Evolutionary conservation across 2,329 filamentous ascomycete genomes (phyloP).

Genomic region (Aspergillus sp.): DNA sequence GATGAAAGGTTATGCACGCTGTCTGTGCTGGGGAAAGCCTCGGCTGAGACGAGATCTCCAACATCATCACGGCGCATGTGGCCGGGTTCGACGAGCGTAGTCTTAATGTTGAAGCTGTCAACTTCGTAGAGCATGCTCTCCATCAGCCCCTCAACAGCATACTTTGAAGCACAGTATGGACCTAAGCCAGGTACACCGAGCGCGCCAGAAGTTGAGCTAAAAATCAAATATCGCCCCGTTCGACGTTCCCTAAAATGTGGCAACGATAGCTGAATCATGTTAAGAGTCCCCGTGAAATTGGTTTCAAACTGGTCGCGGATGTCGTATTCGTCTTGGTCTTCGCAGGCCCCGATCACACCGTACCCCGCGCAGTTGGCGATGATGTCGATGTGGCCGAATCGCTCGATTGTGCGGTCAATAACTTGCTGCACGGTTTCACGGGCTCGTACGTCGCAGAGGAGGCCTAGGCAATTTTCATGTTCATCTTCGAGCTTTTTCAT

Average conservation of each 20-base stretch:
- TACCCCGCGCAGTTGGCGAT: constrained; percentile 94
- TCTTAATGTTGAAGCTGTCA: constrained; percentile 87
- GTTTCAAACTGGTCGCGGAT: constrained; percentile 95
- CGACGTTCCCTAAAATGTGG: constrained; percentile 80
- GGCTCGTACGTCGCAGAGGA: constrained; percentile 88
- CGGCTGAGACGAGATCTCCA: constrained; percentile 30
- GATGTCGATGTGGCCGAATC: constrained; percentile 81
- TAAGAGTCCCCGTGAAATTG: constrained; percentile 92
- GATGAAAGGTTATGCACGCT: constrained; percentile 35
- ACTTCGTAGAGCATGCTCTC: constrained; percentile 97
- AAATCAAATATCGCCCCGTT: constrained; percentile 83
- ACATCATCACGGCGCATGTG: constrained; percentile 81
- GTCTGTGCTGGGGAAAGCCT: not conserved
- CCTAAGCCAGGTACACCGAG: constrained; percentile 91
- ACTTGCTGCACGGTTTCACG: constrained; percentile 73
- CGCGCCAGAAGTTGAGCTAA: constrained; percentile 87
- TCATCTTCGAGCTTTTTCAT: constrained; percentile 71
- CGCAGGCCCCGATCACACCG: constrained; percentile 91
- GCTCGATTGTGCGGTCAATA: constrained; percentile 67
- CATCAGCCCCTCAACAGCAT: constrained; percentile 91
- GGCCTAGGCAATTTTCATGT: constrained; percentile 61
- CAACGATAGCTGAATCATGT: constrained; percentile 86
- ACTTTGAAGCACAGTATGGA: constrained; percentile 95
- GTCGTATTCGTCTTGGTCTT: constrained; percentile 95
- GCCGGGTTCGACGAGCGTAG: constrained; percentile 87